These are phyloP conservation scores for Fusarium compactum DNA, from an alignment of 2,329 filamentous ascomycete species.

Conservation along the genomic window DNA sequence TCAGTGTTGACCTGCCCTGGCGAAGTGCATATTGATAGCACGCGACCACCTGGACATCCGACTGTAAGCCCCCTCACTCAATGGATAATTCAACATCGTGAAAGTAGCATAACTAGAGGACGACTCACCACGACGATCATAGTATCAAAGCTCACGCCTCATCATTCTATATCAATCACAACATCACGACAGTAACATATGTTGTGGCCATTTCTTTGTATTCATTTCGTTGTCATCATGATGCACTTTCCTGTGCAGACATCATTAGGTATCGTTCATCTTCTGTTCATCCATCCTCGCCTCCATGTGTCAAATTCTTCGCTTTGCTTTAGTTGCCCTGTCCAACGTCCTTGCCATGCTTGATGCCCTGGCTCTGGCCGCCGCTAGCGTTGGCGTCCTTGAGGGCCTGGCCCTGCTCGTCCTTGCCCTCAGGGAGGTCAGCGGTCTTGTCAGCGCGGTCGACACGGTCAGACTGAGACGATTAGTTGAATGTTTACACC, in stretches of 20 bases:
- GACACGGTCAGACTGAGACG: conserved; percentile 52
- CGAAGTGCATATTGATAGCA: neutral
- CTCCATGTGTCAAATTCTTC: neutral
- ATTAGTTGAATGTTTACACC: neutral
- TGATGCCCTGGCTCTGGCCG: conserved; percentile 58
- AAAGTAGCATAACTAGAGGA: neutral
- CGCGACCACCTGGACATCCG: neutral
- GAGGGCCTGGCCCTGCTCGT: conserved; percentile 59
- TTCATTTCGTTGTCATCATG: conserved; percentile 37
- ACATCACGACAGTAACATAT: neutral
- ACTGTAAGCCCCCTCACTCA: neutral
- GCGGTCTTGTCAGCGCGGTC: conserved; percentile 64
- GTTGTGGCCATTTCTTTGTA: conserved; percentile 28
- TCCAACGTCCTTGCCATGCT: conserved; percentile 55
- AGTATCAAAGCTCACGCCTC: neutral
- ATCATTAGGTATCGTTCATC: conserved; percentile 34
- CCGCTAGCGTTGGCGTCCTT: conserved; percentile 57
- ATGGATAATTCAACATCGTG: neutral
- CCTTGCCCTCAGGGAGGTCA: conserved; percentile 57
- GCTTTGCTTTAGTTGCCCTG: conserved; percentile 52
- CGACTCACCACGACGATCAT: conserved; percentile 6
- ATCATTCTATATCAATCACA: conserved; percentile 1
- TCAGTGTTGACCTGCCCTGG: neutral
- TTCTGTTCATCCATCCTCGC: conserved; percentile 5
- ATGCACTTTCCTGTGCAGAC: conserved; percentile 24